These are phyloP conservation scores for Colletotrichum acutatum DNA, from an alignment of 2,329 filamentous ascomycete genomes.

Conservation along the genomic window DNA sequence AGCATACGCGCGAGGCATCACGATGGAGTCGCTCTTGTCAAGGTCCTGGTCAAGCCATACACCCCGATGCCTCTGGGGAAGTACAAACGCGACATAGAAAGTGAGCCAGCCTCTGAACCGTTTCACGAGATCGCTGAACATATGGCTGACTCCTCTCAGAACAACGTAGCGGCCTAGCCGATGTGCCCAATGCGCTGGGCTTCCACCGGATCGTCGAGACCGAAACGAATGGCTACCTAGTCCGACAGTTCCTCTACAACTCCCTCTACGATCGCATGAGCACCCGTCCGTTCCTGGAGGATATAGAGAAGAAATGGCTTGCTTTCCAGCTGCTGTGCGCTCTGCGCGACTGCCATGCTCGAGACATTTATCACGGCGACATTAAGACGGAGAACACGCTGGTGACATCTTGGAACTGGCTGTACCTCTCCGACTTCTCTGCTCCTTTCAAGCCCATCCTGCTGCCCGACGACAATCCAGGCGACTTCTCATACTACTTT, in stretches of 20 bases:
- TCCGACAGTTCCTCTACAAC: constrained; percentile 95
- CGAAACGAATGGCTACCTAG: constrained; percentile 88
- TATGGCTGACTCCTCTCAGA: constrained; percentile 50
- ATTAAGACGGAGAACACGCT: constrained; percentile 98
- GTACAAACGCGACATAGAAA: constrained; percentile 80
- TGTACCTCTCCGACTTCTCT: constrained; percentile 97
- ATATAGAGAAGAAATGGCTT: constrained; percentile 99
- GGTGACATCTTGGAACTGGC: constrained; percentile 99
- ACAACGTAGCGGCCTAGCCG: constrained; percentile 81
- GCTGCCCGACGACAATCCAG: constrained; percentile 95
- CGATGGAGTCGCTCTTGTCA: constrained; percentile 92
- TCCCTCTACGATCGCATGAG: constrained; percentile 97
- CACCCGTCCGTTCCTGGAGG: constrained; percentile 94
- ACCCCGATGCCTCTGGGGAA: constrained; percentile 81
- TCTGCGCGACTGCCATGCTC: constrained; percentile 88
- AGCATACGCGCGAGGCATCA: constrained; percentile 90
- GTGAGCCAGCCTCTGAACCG: constrained; percentile 52
- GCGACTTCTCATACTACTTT: constrained; percentile 98
- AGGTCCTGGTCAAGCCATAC: constrained; percentile 94
- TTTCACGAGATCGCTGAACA: not conserved
- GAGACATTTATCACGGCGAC: constrained; percentile 93
- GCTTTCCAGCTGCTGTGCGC: constrained; percentile 95
- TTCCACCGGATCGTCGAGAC: constrained; percentile 95
- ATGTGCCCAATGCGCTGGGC: constrained; percentile 89
- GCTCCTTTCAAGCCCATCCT: constrained; percentile 94